Conservation (phyloP, 192 early-diverging fungal species). For the Phlyctochytrium arcticum region DNA sequence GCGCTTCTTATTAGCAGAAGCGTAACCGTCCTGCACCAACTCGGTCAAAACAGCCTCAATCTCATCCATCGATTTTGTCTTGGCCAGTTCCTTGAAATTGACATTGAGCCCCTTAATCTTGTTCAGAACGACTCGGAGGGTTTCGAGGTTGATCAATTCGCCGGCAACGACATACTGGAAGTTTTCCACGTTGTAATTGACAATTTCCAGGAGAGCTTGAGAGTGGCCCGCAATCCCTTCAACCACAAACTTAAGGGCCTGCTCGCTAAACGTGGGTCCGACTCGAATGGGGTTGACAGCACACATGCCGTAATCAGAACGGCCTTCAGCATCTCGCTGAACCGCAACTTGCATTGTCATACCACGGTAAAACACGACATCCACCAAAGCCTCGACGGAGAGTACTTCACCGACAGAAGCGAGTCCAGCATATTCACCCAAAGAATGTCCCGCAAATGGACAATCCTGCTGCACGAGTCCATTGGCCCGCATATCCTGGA, state of each 20-base stretch:
- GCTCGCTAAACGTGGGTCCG: slow-evolving; percentile 77
- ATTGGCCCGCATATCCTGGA: slow-evolving; percentile 85
- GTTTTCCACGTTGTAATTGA: slow-evolving; percentile 98
- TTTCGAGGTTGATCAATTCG: slow-evolving; percentile 74
- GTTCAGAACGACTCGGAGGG: slow-evolving; percentile 79
- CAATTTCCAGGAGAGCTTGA: slow-evolving; percentile 81
- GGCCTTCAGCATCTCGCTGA: slow-evolving; percentile 65
- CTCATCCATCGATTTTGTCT: slow-evolving; percentile 79
- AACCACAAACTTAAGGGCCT: slow-evolving; percentile 78
- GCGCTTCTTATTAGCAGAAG: slow-evolving; percentile 62
- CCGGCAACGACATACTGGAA: slow-evolving; percentile 95
- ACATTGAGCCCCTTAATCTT: slow-evolving; percentile 81
- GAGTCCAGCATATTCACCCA: slow-evolving; percentile 93
- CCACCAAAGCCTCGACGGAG: slow-evolving; percentile 77
- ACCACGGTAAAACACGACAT: slow-evolving; percentile 94
- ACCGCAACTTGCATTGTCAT: slow-evolving; percentile 98
- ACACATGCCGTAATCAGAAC: slow-evolving; percentile 93
- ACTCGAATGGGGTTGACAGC: slow-evolving; percentile 92
- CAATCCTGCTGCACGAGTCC: slow-evolving; percentile 80
- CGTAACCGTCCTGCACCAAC: slow-evolving; percentile 70
- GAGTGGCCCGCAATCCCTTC: slow-evolving; percentile 74
- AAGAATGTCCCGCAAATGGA: slow-evolving; percentile 81
- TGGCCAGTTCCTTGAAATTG: slow-evolving; percentile 78
- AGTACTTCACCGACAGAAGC: slow-evolving; percentile 85
- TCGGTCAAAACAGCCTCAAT: slow-evolving; percentile 76